Percentiles rank a stretch among this genome's conserved stretches.
Conservation (phyloP, 805 yeast species). For the Hanseniaspora occidentalis region DNA sequence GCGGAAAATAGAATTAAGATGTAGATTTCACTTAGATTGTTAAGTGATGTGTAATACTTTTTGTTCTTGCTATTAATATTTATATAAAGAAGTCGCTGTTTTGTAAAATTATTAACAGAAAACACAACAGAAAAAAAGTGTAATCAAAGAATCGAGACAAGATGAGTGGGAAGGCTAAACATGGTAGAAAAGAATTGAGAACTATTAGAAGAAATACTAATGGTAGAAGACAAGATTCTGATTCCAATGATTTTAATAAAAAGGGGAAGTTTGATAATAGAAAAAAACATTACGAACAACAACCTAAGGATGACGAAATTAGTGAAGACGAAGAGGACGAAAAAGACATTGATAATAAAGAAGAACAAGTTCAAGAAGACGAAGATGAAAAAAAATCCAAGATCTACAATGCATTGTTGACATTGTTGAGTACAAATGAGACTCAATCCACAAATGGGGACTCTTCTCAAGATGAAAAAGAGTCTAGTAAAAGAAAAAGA, state of each 20-base stretch:
- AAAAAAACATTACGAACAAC: slow-evolving; percentile 9
- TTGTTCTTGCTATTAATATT: too few species aligned
- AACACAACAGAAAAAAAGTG: too few species aligned
- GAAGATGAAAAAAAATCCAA: slow-evolving; percentile 25
- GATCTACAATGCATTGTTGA: slow-evolving; percentile 57
- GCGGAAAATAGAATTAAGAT: too few species aligned
- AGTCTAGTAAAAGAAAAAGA: slow-evolving; percentile 18
- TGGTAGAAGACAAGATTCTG: slow-evolving; percentile 19
- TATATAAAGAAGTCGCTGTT: too few species aligned
- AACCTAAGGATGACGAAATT: slow-evolving; percentile 8
- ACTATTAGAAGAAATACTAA: slow-evolving; percentile 34
- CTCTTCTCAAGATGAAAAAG: slow-evolving; percentile 7
- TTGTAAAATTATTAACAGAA: too few species aligned
- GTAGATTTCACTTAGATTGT: too few species aligned
- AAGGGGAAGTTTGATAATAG: not conserved
- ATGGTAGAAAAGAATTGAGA: slow-evolving; percentile 53
- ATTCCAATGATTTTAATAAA: slow-evolving; percentile 9
- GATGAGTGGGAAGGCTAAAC: slow-evolving; percentile 16
- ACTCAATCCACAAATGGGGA: slow-evolving; percentile 12
- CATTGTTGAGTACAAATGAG: slow-evolving; percentile 42
- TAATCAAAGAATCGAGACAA: not conserved
- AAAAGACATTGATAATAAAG: slow-evolving; percentile 12
- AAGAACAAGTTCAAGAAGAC: slow-evolving; percentile 8
- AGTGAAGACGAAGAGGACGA: slow-evolving; percentile 8
- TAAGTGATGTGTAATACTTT: too few species aligned